Evolutionary conservation across 2,329 filamentous ascomycete species (phyloP), one percentile per base, ranked within the genome.

Genomic region (Clarireedia homoeocarpa): DNA sequence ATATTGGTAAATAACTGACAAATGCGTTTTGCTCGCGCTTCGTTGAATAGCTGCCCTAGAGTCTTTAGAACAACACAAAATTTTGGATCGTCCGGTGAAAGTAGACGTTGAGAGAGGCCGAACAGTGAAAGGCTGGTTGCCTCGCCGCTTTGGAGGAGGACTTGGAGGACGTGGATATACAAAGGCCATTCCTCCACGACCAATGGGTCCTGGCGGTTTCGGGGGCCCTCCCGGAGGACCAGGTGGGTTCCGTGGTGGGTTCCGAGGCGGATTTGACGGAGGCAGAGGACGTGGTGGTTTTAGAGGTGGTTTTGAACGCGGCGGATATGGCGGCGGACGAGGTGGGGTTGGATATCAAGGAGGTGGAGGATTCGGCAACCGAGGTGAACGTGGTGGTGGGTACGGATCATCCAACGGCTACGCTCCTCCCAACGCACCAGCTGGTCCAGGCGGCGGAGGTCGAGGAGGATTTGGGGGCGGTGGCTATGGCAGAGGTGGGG

Each of bases 51-150:
- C 91, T 79, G 94, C 94, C 73, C 85, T 96, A 78, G 95, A 85
- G 67, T 74, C 78, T 65, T 84, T 81, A 71, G 91, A 97, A 79
- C 89, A 89, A 63, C 88, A 96, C 68, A 85, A 86, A 65, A 96
- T 99, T 75, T 95, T 91, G 71, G 91, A 95, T 70, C 85, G 92
- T 68, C 85, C 87, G 66, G 89, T 97, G 67, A 84, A 96, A 69
- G 91, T 97, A 67, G 94, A 99, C 70, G 92, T 97, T 59, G 94
- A 99, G 74, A 86, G 94, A 68, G 94, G 94, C 63, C 87, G 94
- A 65, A 97, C 94, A 34, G 90, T 96, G 42, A 88, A 89, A 68
- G 90, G 88, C 49, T 99, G 94, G 94, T 88, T 89, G 68, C 94
- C 94, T 59, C 86, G 89, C 64, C 86, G 94, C 61, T 86, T 95